Base-by-base conservation (phyloP, 1,284 basidiomycete species). In the Austroboletus niveus region DNA sequence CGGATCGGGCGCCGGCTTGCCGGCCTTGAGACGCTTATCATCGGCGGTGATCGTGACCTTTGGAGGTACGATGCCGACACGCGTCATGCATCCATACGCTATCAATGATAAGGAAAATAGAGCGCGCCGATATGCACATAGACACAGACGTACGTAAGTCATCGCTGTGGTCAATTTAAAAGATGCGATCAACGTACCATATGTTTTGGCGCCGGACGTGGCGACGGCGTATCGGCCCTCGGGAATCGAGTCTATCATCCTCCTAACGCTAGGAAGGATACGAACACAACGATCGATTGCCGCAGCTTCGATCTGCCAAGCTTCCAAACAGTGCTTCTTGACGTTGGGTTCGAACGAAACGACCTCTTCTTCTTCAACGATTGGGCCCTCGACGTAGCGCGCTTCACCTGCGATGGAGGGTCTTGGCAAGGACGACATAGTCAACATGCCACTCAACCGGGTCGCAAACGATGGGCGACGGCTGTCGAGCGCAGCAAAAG, bases 41-140 rank as follows among this genome's bases (percentile, higher is more conserved):
- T 90, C 87, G 36, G 87, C 87, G 17, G 88, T 91, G 69, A 91
- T 87, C 27, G 87, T 89, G 32, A 90, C 81, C 36, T 75, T 71
- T 8, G 88, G 87, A 10, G 86, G 85, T 1, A 75, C 76, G 67
- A 90, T 90, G 15, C 86, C 86, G 42, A 86, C 86, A 52, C 83
- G 82, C 8, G 75, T 77, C 77, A 89, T 84, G 62, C 85, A 87
- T 20, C 85, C 86, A 59, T 85, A 75, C 20, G 84, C 84, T 83
- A 46, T 15, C 50, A 12, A 35, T 5, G 5, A 42, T 5, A 39
- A n/a, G 35, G 7, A n/a, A 15, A 36, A 3, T 11, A 15, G 35
- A 7, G 14, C 35, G 35, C 12, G 31, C 22, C 12, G 31, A 32
- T 12, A 32, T 12, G 15, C 35, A 17, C 38, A 39, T 8, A 11